phyloP scores from a whole-genome alignment of 2,329 filamentous ascomycete species.

The Colletotrichum sp. region DNA sequence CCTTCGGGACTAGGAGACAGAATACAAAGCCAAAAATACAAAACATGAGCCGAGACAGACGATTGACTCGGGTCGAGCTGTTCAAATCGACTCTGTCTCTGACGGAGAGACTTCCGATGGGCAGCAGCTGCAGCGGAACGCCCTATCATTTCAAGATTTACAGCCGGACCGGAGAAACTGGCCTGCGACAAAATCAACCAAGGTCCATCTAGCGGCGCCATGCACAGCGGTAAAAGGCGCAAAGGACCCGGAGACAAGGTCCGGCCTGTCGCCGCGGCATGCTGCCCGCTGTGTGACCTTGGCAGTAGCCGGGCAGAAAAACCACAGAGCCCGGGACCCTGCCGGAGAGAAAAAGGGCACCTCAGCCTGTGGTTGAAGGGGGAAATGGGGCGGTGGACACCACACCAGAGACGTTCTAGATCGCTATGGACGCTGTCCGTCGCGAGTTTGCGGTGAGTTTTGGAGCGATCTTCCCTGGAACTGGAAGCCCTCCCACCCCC shows the following conservation, averaged over 20 bases:
- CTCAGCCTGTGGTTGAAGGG: not conserved
- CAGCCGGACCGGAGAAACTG: not conserved
- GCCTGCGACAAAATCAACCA: not conserved
- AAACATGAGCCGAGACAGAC: slow-evolving; percentile 8
- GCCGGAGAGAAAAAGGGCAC: not conserved
- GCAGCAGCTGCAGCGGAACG: not conserved
- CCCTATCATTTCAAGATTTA: not conserved
- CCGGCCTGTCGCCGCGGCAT: not conserved
- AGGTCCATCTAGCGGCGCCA: not conserved
- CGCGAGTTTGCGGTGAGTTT: slow-evolving; percentile 17
- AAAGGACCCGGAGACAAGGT: not conserved
- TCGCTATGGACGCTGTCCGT: slow-evolving; percentile 3
- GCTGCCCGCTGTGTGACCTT: not conserved
- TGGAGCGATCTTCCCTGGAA: slow-evolving; percentile 11
- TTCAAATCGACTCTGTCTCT: not conserved
- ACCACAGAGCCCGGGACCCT: not conserved
- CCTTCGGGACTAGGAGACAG: not conserved
- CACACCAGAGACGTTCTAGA: slow-evolving; percentile 11
- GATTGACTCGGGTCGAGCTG: not conserved
- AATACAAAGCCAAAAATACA: not conserved
- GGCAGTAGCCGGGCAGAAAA: not conserved
- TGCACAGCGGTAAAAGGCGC: not conserved
- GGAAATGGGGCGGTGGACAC: not conserved
- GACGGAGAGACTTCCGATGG: not conserved
- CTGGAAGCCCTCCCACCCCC: not conserved